A percentile compares a stretch with the other conserved stretches of the same genome.
phyloP scores from a whole-genome alignment of 495 filamentous ascomycete genomes.

The Aspergillus campestris region DNA sequence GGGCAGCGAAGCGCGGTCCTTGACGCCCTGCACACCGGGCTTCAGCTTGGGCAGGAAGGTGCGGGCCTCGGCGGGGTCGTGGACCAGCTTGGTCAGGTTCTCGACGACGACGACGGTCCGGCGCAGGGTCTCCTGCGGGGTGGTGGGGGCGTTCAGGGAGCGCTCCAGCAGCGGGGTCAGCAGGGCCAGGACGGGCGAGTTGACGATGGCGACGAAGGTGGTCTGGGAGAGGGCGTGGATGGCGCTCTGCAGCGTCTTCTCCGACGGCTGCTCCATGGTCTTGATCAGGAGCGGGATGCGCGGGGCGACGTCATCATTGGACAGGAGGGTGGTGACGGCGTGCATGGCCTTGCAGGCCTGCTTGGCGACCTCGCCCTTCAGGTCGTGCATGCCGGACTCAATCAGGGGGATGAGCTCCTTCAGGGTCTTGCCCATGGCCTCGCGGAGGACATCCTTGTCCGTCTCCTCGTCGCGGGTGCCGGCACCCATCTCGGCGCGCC shows the following conservation, averaged over 20 bases:
- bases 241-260: conserved; percentile 82
- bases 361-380: conserved; percentile 86
- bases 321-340: conserved; percentile 79
- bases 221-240: conserved; percentile 96
- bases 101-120: conserved; percentile 98
- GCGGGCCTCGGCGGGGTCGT: conserved; percentile 92
- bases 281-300: conserved; percentile 89
- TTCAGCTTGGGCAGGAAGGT: conserved; percentile 94
- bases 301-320: conserved; percentile 93
- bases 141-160: conserved; percentile 80
- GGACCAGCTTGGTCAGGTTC: conserved; percentile 96
- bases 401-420: conserved; percentile 87
- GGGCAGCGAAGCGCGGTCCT: conserved; percentile 81
- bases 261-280: conserved; percentile 88
- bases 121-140: conserved; percentile 86
- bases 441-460: conserved; percentile 78
- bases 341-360: conserved; percentile 86
- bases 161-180: conserved; percentile 92
- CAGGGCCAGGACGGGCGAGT: conserved; percentile 94
- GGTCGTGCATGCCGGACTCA: conserved; percentile 90
- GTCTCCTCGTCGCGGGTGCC: conserved; percentile 71
- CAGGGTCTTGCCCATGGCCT: conserved; percentile 85
- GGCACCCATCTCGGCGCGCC: conserved; percentile 78
- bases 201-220: conserved; percentile 96
- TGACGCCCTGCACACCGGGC: conserved; percentile 84